Conservation (phyloP, 78 protist species). For the slime mould (Dictyostelium discoideum) region DNA sequence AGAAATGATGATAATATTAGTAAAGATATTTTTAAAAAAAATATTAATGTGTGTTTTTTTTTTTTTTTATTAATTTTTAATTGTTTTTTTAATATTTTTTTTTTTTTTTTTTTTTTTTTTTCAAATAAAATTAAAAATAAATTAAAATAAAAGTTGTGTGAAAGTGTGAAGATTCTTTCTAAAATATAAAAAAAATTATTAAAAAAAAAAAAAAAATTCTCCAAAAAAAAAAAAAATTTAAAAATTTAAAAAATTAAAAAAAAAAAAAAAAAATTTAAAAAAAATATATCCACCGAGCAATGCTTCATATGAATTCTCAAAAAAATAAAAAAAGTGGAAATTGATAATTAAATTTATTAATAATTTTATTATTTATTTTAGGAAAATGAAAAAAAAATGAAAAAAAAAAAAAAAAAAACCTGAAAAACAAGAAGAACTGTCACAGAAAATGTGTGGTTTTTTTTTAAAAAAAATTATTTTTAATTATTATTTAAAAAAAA, state of each 20-base stretch:
- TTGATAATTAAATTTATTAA: not conserved
- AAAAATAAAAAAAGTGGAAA: not conserved
- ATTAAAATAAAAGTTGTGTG: not conserved
- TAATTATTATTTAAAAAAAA: too few species aligned
- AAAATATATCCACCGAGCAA: not conserved
- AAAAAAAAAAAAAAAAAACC: too few species aligned
- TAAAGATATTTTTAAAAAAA: not conserved
- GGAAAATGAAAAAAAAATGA: not conserved
- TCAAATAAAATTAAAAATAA: not conserved
- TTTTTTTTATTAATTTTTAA: too few species aligned
- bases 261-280: too few species aligned
- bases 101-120: too few species aligned
- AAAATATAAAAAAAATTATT: too few species aligned
- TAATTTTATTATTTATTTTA: too few species aligned
- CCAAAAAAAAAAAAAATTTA: not conserved
- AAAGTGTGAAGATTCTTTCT: not conserved
- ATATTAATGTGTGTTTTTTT: not conserved
- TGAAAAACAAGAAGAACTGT: not conserved
- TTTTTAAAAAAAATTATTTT: too few species aligned
- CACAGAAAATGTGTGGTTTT: not conserved
- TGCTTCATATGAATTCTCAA: not conserved
- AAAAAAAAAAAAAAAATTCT: not conserved
- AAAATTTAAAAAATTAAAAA: not conserved
- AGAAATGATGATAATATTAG: not conserved
- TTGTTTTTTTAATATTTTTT: too few species aligned